Evolutionary conservation across 2,329 filamentous ascomycete genomes (phyloP).

Genomic region (Fusarium proliferatum): DNA sequence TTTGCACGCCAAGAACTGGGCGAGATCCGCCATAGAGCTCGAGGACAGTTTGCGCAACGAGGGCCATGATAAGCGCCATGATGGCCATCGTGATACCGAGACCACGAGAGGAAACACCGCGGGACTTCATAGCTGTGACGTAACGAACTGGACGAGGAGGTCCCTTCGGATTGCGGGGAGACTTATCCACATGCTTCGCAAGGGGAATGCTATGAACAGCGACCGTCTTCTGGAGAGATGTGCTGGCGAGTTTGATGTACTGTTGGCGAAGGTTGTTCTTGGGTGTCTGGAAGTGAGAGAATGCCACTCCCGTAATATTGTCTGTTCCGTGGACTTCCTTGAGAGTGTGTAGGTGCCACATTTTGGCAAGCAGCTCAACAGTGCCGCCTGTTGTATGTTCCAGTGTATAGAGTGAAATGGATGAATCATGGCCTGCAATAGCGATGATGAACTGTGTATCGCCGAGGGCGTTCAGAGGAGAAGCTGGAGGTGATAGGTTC

Average conservation of each 20-base stretch:
- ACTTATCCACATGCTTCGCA: constrained; percentile 55
- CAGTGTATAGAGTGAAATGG: constrained; percentile 81
- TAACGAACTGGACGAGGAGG: constrained; percentile 71
- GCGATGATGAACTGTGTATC: constrained; percentile 84
- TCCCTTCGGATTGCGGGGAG: constrained; percentile 50
- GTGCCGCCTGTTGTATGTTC: constrained; percentile 68
- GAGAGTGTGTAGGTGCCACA: constrained; percentile 65
- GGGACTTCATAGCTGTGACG: constrained; percentile 71
- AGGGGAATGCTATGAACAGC: constrained; percentile 84
- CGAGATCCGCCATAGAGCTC: constrained; percentile 70
- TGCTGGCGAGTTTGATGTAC: constrained; percentile 79
- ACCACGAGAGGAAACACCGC: constrained; percentile 60
- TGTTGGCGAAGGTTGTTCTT: constrained; percentile 54
- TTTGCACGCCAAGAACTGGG: constrained; percentile 66
- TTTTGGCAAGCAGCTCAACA: constrained; percentile 62
- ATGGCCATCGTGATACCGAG: constrained; percentile 66
- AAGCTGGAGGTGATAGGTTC: constrained; percentile 68
- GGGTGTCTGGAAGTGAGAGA: constrained; percentile 68
- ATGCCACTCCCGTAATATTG: constrained; percentile 69
- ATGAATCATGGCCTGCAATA: constrained; percentile 81
- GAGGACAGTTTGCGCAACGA: constrained; percentile 71
- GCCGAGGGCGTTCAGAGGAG: constrained; percentile 62
- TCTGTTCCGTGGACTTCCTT: constrained; percentile 63
- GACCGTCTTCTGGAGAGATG: constrained; percentile 82
- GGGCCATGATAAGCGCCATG: constrained; percentile 69